These are phyloP conservation scores for Cercospora sp. DNA, from an alignment of 2,329 filamentous ascomycete genomes.

Conservation along the genomic window DNA sequence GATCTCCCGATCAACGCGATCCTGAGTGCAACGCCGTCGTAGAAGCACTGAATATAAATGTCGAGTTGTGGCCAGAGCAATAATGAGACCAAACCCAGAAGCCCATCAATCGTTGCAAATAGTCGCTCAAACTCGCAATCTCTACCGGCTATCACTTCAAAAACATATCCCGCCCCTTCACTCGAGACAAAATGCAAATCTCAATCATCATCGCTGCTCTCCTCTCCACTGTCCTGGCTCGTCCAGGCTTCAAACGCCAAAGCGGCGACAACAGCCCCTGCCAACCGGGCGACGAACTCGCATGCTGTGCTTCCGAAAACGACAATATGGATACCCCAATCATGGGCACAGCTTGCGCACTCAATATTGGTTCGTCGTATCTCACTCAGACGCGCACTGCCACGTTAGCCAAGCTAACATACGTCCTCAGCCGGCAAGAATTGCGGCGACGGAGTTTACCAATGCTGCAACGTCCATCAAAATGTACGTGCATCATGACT, in stretches of 20 bases:
- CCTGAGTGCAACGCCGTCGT: background rate
- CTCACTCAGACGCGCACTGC: background rate
- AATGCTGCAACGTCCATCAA: background rate
- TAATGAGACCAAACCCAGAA: background rate
- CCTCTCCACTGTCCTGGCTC: background rate
- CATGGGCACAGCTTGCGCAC: background rate
- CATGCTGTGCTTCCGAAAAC: background rate
- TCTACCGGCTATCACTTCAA: background rate
- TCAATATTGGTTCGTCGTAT: background rate
- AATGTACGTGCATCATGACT: background rate
- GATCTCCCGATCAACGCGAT: background rate
- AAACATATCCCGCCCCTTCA: background rate
- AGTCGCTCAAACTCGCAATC: background rate
- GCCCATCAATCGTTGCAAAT: background rate
- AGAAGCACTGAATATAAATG: background rate
- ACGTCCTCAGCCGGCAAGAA: background rate
- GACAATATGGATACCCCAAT: background rate
- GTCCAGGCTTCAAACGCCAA: background rate
- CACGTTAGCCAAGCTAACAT: background rate
- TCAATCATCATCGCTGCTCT: background rate
- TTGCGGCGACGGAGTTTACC: background rate
- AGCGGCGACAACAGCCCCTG: background rate
- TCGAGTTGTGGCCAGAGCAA: background rate
- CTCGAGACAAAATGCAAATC: background rate
- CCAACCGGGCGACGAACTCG: background rate